Conservation (phyloP, 345 rosid genomes). For the Eucalyptus regnans region DNA sequence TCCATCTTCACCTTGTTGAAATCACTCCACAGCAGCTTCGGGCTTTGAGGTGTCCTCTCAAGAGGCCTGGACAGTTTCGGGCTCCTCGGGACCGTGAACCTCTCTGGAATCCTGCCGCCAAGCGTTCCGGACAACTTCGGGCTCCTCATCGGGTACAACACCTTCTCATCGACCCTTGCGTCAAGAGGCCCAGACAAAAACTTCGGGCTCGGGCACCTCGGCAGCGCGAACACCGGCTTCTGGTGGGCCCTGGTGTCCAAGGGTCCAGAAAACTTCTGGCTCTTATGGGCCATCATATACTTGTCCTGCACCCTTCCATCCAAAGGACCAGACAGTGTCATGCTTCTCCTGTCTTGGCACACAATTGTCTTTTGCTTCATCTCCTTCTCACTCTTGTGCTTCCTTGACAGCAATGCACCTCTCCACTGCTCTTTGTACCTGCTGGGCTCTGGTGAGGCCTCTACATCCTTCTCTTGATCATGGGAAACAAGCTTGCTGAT, state of each 20-base stretch:
- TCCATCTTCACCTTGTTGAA: not conserved
- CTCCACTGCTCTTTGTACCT: not conserved
- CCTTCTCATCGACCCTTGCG: conserved; percentile 18
- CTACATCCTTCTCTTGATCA: conserved; percentile 6
- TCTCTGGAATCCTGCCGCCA: not conserved
- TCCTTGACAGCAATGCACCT: conserved; percentile 15
- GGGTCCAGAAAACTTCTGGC: conserved; percentile 36
- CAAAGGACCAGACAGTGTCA: conserved; percentile 64
- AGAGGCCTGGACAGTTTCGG: not conserved
- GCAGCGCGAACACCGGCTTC: not conserved
- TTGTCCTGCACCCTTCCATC: conserved; percentile 27
- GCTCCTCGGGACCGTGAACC: not conserved
- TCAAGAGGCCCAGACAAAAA: conserved; percentile 31
- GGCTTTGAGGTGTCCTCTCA: not conserved
- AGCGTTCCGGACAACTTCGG: conserved; percentile 35
- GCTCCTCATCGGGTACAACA: conserved; percentile 12
- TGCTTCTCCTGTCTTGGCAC: conserved; percentile 16
- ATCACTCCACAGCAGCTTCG: not conserved
- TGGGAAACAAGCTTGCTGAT: conserved; percentile 28
- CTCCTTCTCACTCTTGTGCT: conserved; percentile 18
- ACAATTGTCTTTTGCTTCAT: conserved; percentile 10
- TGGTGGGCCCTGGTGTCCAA: conserved; percentile 12
- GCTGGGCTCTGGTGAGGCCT: conserved; percentile 17
- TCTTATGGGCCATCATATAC: not conserved
- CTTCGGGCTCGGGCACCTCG: conserved; percentile 22